phyloP scores from a whole-genome alignment of 2,329 filamentous ascomycete genomes.

The Aureobasidium uvarum region DNA sequence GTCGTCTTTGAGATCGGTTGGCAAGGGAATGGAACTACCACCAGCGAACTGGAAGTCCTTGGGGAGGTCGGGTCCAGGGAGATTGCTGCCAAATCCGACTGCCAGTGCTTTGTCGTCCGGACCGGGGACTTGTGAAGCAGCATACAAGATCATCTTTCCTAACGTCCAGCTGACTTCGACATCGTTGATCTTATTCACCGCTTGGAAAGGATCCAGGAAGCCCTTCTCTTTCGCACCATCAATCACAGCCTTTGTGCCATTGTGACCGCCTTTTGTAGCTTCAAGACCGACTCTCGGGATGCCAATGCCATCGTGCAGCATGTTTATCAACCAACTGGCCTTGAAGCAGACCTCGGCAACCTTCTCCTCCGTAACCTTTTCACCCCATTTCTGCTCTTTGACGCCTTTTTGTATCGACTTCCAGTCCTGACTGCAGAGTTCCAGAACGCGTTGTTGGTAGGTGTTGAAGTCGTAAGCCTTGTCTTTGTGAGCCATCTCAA shows the following conservation, averaged over 20 bases:
- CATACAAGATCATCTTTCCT: constrained; percentile 94
- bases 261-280: constrained; percentile 54
- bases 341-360: constrained; percentile 95
- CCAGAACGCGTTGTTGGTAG: constrained; percentile 79
- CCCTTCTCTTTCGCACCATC: constrained; percentile 69
- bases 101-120: constrained; percentile 58
- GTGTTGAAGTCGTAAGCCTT: constrained; percentile 85
- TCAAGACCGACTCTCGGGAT: constrained; percentile 79
- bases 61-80: constrained; percentile 49
- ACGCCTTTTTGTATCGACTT: constrained; percentile 67
- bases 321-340: constrained; percentile 94
- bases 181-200: constrained; percentile 86
- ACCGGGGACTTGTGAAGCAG: constrained; percentile 79
- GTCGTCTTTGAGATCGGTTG: constrained; percentile 40
- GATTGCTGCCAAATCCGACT: constrained; percentile 91
- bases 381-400: constrained; percentile 65
- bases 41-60: constrained; percentile 82
- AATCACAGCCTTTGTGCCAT: constrained; percentile 69
- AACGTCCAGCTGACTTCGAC: constrained; percentile 97
- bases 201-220: constrained; percentile 82
- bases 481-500: constrained; percentile 70
- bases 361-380: constrained; percentile 69
- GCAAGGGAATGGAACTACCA: constrained; percentile 48
- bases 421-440: constrained; percentile 87
- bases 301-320: constrained; percentile 93